phyloP scores from a whole-genome alignment of 2,329 filamentous ascomycete genomes.

The Zelopaecilomyces penicillatus region DNA sequence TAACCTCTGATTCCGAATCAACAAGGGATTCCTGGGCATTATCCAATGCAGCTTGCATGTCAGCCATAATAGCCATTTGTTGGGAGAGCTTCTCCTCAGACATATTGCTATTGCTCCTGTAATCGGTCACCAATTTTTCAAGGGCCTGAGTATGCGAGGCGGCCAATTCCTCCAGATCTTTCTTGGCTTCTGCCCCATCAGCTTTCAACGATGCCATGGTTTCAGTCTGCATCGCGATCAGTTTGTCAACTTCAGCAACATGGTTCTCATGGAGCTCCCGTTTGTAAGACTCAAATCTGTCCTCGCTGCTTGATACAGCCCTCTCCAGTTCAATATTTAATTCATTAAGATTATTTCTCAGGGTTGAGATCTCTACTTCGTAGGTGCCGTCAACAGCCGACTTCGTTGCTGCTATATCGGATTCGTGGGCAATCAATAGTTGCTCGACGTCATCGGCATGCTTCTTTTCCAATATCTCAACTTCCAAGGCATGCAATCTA shows the following conservation, averaged over 20 bases:
- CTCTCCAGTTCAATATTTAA: slow-evolving; percentile 39
- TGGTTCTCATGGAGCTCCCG: slow-evolving; percentile 37
- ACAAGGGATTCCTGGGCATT: slow-evolving; percentile 34
- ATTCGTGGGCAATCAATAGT: slow-evolving; percentile 20
- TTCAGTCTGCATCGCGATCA: slow-evolving; percentile 34
- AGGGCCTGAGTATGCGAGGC: slow-evolving; percentile 29
- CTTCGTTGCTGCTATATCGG: slow-evolving; percentile 23
- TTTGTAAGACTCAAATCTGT: slow-evolving; percentile 37
- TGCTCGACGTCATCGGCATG: slow-evolving; percentile 30
- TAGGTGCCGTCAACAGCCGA: slow-evolving; percentile 23
- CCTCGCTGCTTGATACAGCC: slow-evolving; percentile 32
- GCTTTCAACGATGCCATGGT: slow-evolving; percentile 32
- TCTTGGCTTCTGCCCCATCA: slow-evolving; percentile 28
- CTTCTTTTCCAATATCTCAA: slow-evolving; percentile 36
- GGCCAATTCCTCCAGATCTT: slow-evolving; percentile 36
- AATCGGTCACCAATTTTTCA: slow-evolving; percentile 32
- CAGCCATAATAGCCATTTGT: slow-evolving; percentile 27
- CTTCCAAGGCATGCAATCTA: slow-evolving; percentile 33
- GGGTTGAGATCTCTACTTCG: slow-evolving; percentile 27
- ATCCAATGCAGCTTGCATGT: slow-evolving; percentile 28
- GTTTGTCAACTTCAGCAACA: slow-evolving; percentile 39
- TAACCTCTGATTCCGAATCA: slow-evolving; percentile 39
- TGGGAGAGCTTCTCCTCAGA: slow-evolving; percentile 28
- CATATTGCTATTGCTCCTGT: slow-evolving; percentile 24
- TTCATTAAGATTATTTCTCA: slow-evolving; percentile 28